Evolutionary conservation across 352 stramenopile genomes (phyloP).

Genomic region (Phytophthora fragariae): DNA sequence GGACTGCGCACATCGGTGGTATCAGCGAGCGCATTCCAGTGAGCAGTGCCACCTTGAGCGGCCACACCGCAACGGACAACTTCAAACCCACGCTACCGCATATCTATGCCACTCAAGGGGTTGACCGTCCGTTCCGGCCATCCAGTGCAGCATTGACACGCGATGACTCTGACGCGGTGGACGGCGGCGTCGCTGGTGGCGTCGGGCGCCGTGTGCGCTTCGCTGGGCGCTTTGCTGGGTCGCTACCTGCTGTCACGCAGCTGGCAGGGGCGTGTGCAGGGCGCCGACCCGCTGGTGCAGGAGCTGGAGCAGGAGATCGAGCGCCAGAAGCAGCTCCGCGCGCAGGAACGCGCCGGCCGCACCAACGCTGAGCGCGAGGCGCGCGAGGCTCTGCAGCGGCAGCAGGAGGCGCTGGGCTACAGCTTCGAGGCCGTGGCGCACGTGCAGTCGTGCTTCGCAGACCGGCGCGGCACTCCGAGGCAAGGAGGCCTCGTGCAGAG

Average conservation of each 20-base stretch:
- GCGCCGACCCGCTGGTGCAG: conserved; percentile 45
- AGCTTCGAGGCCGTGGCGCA: conserved; percentile 71
- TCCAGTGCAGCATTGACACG: conserved; percentile 22
- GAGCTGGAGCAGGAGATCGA: conserved; percentile 72
- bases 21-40: too few relatives aligned
- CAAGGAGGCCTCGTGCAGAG: conserved; percentile 81
- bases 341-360: conserved; percentile 75
- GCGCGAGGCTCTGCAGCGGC: conserved; percentile 66
- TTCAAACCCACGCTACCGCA: too few relatives aligned
- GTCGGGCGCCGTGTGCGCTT: conserved; percentile 32
- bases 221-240: conserved; percentile 34
- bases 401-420: conserved; percentile 74
- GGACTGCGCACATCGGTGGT: too few relatives aligned
- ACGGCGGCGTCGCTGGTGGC: conserved; percentile 33
- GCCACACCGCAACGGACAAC: too few relatives aligned
- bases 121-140: conserved; percentile 7
- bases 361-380: conserved; percentile 78
- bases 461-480: conserved; percentile 86
- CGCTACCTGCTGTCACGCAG: conserved; percentile 23
- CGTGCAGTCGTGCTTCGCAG: conserved; percentile 87
- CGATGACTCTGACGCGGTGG: conserved; percentile 39
- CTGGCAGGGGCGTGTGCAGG: conserved; percentile 14
- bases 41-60: too few relatives aligned
- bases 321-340: conserved; percentile 72
- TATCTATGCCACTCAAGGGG: too few relatives aligned